Evolutionary conservation across 208 protist species (phyloP).

Genomic region (Strigomonas galati): DNA sequence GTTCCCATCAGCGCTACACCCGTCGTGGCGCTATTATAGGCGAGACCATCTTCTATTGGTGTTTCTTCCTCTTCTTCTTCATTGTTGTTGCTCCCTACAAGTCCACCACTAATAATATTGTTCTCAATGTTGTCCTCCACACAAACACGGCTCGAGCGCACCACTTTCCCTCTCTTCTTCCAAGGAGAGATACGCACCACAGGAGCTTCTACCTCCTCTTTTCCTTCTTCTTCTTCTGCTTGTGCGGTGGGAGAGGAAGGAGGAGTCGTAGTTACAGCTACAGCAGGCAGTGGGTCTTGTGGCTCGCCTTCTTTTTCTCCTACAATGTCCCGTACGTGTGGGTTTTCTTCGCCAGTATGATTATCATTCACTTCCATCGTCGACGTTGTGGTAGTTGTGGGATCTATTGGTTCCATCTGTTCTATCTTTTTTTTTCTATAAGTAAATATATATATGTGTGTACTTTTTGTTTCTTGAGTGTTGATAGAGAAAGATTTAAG

Average conservation of each 20-base stretch:
- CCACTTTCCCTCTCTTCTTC: too few relatives aligned
- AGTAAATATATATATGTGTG: neutral
- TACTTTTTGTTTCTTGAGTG: constrained; percentile 1
- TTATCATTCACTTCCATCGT: neutral
- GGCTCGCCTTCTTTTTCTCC: neutral
- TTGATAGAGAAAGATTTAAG: neutral
- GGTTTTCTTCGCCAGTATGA: too few relatives aligned
- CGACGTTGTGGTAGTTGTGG: neutral
- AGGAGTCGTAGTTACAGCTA: too few relatives aligned
- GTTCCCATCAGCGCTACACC: too few relatives aligned
- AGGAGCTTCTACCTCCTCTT: too few relatives aligned
- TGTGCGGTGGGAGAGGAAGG: too few relatives aligned
- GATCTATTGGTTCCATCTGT: neutral
- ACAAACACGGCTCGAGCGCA: neutral
- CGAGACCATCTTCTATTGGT: neutral
- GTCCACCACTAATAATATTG: neutral
- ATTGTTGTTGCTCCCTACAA: neutral
- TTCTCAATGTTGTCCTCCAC: neutral
- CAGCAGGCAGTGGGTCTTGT: too few relatives aligned
- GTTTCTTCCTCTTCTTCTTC: neutral
- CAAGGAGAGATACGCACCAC: too few relatives aligned
- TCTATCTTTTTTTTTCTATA: neutral
- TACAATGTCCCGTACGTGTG: too few relatives aligned
- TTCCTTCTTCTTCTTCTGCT: too few relatives aligned
- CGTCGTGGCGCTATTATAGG: too few relatives aligned